Evolutionary conservation across 2,329 filamentous ascomycete species (phyloP), one percentile per base, ranked within the genome.

Genomic region (Fusarium armeniacum): DNA sequence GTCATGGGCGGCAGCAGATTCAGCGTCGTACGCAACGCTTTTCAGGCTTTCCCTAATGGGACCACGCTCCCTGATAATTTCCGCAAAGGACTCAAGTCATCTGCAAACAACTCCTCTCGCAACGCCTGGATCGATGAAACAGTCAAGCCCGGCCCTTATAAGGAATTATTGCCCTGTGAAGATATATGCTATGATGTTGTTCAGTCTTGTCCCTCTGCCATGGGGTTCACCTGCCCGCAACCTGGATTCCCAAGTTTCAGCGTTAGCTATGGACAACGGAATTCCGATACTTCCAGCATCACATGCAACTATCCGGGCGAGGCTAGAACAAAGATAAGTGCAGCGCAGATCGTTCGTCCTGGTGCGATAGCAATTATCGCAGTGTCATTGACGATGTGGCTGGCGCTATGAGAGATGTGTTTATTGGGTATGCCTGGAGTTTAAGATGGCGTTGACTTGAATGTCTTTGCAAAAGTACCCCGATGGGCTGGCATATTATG

Each of bases 101-200:
- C 75, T 73, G 7, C 72, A 13, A 75, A 73, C 46, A 81, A 79
- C 49, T 79, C 81, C 11, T 93, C 91, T 15, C 87, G 94, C 20
- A 95, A 93, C 74, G 76, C 85, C 1, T 81, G 87, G 49, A 96
- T 98, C 71, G 94, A 98, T 75, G 73, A 83, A 3, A 71, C 81
- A 1, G 89, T 98, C 62, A 80, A 85, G 66, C 94, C 96, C 0
- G 96, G 96, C 0, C 96, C 96, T 1, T 98, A 99, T 81, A 97
- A 94, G 77, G 96, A 99, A 81, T 83, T 98, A 22, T 82, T 97
- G 11, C 96, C 96, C 0, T 98, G 95, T 75, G 88, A 92, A 65
- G 91, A 97, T 69, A 81, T 98, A 52, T 99, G 96, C 81, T 96
- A 94, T 77, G 88, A 91, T 56, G 85, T 99, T 2, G 92, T 97